These are phyloP conservation scores for Trichoderma asperellum DNA, from an alignment of 2,329 filamentous ascomycete species.

Conservation along the genomic window DNA sequence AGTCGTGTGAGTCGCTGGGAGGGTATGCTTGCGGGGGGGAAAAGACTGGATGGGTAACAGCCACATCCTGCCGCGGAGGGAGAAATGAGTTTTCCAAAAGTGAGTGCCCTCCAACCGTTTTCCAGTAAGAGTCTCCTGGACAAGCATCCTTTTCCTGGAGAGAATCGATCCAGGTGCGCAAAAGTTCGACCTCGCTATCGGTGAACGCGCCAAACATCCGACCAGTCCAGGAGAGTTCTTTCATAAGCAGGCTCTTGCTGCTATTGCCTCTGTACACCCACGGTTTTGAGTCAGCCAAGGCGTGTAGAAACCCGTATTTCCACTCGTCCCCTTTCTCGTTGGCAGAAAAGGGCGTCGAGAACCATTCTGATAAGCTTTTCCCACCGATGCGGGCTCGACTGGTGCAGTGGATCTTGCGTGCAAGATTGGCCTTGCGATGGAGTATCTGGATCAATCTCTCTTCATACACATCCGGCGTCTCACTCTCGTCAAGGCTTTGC, in stretches of 20 bases:
- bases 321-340: conserved; percentile 3
- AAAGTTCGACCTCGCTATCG: conserved; percentile 40
- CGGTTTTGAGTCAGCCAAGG: conserved; percentile 23
- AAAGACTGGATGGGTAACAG: conserved; percentile 10
- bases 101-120: background rate
- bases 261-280: conserved; percentile 50
- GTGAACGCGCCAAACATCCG: conserved; percentile 57
- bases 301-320: conserved; percentile 26
- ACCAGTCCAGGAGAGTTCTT: conserved; percentile 50
- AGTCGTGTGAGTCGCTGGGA: background rate
- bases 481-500: conserved; percentile 12
- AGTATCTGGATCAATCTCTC: conserved; percentile 23
- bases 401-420: conserved; percentile 24
- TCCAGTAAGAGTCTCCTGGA: background rate
- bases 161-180: conserved; percentile 30
- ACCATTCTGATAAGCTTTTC: conserved; percentile 22
- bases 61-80: background rate
- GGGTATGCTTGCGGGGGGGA: background rate
- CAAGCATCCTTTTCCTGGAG: conserved; percentile 16
- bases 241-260: conserved; percentile 46
- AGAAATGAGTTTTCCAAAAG: conserved; percentile 3
- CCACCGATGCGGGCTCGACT: conserved; percentile 27
- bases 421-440: conserved; percentile 22
- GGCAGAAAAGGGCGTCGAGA: background rate
- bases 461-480: background rate